These are phyloP conservation scores for Coemansia sp. DNA, from an alignment of 192 early-diverging fungal genomes.

Conservation along the genomic window DNA sequence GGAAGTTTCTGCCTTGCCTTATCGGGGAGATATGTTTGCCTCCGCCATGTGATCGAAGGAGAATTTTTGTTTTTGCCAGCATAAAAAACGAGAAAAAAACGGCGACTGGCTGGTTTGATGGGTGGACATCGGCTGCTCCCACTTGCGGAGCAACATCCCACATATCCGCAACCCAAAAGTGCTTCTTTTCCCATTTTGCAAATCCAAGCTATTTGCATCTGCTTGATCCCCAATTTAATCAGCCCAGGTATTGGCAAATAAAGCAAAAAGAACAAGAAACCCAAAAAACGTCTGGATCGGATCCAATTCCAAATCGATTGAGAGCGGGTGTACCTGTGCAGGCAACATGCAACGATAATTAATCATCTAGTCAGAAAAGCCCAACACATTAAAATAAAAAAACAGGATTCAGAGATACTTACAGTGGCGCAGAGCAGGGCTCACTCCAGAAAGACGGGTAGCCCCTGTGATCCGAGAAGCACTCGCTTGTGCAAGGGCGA, in stretches of 20 bases:
- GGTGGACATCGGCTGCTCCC: not conserved
- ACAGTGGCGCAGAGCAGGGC: constrained; percentile 11
- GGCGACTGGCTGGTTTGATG: constrained; percentile 4
- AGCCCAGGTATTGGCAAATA: too few species aligned
- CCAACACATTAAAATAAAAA: not conserved
- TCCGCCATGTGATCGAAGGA: constrained; percentile 9
- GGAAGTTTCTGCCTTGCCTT: constrained; percentile 8
- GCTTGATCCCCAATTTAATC: constrained; percentile 12
- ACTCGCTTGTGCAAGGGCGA: constrained; percentile 29
- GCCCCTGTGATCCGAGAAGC: constrained; percentile 19
- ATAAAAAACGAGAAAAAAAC: constrained; percentile 6
- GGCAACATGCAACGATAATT: too few species aligned
- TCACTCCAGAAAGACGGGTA: constrained; percentile 7
- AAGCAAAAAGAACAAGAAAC: too few species aligned
- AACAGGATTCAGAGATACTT: constrained; percentile 4
- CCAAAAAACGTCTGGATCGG: too few species aligned
- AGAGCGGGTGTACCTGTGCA: too few species aligned
- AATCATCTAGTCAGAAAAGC: too few species aligned
- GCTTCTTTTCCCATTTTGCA: not conserved
- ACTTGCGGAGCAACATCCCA: not conserved
- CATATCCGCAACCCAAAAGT: constrained; percentile 4
- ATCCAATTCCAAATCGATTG: too few species aligned
- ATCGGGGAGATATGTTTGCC: not conserved
- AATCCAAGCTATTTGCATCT: not conserved
- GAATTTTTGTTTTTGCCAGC: not conserved